Evolutionary conservation across 2,329 filamentous ascomycete genomes (phyloP).

Genomic region (Trichoderma gracile): DNA sequence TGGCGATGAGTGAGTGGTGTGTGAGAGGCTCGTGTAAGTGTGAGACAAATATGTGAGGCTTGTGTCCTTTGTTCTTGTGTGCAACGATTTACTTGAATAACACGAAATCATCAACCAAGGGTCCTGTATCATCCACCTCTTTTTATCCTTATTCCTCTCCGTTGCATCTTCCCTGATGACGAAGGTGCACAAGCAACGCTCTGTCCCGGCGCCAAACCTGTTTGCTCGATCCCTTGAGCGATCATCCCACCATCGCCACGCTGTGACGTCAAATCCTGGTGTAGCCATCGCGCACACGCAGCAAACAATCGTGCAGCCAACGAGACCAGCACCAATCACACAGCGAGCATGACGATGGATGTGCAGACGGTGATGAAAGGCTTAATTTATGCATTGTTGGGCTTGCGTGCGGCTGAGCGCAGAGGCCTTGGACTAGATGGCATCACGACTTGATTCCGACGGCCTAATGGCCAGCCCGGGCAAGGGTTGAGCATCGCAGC

Average conservation of each 20-base stretch:
- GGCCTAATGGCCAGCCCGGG: neutral
- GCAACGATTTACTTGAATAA: neutral
- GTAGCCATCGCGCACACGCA: constrained; percentile 8
- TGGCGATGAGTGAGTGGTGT: neutral
- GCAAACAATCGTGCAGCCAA: constrained; percentile 8
- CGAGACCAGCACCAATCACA: constrained; percentile 3
- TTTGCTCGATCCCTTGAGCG: constrained; percentile 2
- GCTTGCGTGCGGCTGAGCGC: neutral
- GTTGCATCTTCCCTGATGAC: neutral
- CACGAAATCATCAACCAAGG: neutral
- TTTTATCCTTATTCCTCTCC: constrained; percentile 7
- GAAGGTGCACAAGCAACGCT: neutral
- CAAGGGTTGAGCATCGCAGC: neutral
- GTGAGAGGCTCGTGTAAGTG: neutral
- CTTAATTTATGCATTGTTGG: constrained; percentile 9
- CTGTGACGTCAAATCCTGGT: constrained; percentile 30
- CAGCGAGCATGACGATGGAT: neutral
- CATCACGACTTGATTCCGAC: neutral
- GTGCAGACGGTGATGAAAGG: constrained; percentile 16
- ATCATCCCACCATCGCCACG: constrained; percentile 23
- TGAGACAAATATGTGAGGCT: neutral
- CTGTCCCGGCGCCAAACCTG: constrained; percentile 18
- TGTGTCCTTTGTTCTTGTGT: neutral
- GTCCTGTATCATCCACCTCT: neutral
- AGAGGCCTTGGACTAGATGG: constrained; percentile 7